Evolutionary conservation across 495 filamentous ascomycete species (phyloP), one percentile per base, ranked within the genome.

Genomic region (Lindgomyces ingoldianus): DNA sequence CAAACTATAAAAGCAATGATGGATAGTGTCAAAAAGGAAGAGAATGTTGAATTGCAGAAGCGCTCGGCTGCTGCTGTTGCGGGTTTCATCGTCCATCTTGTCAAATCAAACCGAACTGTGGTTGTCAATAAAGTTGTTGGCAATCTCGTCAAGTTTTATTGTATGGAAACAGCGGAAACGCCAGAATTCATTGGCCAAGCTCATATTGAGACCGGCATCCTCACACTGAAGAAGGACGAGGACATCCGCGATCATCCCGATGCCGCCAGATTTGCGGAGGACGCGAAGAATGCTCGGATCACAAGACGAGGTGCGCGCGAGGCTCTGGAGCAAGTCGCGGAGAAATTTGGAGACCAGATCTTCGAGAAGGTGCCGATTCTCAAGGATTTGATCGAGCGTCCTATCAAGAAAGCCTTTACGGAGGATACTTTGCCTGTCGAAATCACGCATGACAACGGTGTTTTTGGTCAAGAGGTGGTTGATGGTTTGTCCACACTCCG

Each of bases 11-110:
- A 96, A 76, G 88, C 85, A 19, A 89, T 97, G 75, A 98, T 98
- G 93, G 94, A 98, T 69, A 97, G 93, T 72, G 85, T 98, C 74
- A 98, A 98, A 78, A 84, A 85, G 29, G 94, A 98, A 75, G 93
- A 98, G 70, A 97, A 93, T 67, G 72, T 88, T 33, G 91, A 96
- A 65, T 80, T 98, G 39, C 94, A 98, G 73, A 85, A 85, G 66
- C 90, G 93, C 26, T 96, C 95, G 24, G 91, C 92, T 8, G 82
- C 81, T 6, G 90, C 91, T 16, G 86, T 97, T 30, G 89, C 91
- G 4, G 79, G 83, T 19, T 81, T 97, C n/a, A 86, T 98, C n/a
- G 85, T 88, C 61, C 81, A 92, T 25, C 93, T 97, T 69, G 91
- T 90, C 6, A 81, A 83, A 12, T 82, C 84, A 9, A 86, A 89